phyloP scores from a whole-genome alignment of 2,329 filamentous ascomycete species.

The Fusarium citri region DNA sequence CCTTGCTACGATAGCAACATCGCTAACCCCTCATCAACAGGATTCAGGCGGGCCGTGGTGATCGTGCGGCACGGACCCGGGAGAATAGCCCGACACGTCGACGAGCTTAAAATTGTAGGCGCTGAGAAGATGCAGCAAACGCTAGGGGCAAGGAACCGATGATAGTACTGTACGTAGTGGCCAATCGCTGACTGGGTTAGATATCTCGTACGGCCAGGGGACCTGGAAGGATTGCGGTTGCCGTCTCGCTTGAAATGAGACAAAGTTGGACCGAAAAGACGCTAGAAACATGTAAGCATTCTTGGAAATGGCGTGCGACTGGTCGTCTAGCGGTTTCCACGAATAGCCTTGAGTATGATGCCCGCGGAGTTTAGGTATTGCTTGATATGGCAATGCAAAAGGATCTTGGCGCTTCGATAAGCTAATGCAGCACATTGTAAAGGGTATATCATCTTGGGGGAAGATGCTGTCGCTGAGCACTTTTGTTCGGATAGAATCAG shows the following conservation, averaged over 20 bases:
- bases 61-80: slow-evolving; percentile 27
- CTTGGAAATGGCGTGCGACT: slow-evolving; percentile 16
- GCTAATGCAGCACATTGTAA: slow-evolving; percentile 18
- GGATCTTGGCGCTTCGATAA: slow-evolving; percentile 25
- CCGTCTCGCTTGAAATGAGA: slow-evolving; percentile 15
- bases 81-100: not conserved
- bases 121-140: not conserved
- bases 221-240: slow-evolving; percentile 1
- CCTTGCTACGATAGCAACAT: slow-evolving; percentile 3
- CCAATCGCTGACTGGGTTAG: slow-evolving; percentile 19
- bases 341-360: slow-evolving; percentile 4
- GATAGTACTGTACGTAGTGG: not conserved
- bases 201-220: slow-evolving; percentile 5
- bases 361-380: not conserved
- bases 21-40: not conserved
- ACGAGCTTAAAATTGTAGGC: not conserved
- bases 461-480: slow-evolving; percentile 20
- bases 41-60: slow-evolving; percentile 40
- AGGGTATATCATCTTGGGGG: not conserved
- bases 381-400: not conserved
- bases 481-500: slow-evolving; percentile 25
- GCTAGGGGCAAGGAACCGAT: slow-evolving; percentile 8
- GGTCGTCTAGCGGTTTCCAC: slow-evolving; percentile 13
- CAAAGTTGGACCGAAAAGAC: slow-evolving; percentile 11
- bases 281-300: slow-evolving; percentile 1